These are phyloP conservation scores for Vitis labrusca DNA, from an alignment of 164 flowering plant species.

Conservation along the genomic window DNA sequence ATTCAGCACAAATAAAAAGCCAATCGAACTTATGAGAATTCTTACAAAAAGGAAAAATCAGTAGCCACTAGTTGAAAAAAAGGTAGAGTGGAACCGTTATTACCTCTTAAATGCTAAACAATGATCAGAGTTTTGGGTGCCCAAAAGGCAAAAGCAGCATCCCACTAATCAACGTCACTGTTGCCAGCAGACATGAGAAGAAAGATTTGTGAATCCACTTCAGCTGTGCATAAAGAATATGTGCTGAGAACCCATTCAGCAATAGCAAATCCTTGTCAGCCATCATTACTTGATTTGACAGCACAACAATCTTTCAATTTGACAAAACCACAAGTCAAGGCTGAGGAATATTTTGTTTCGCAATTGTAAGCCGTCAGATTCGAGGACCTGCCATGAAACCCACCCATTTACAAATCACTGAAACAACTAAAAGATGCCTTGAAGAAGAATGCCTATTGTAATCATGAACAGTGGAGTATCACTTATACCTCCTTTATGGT, in stretches of 20 bases:
- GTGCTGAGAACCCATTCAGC: conserved; percentile 3
- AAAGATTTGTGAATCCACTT: not conserved
- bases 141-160: not conserved
- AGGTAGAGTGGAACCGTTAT: not conserved
- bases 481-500: too few relatives aligned
- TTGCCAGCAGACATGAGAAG: not conserved
- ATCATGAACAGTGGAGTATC: too few relatives aligned
- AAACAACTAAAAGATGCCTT: not conserved
- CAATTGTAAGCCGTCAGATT: not conserved
- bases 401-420: not conserved
- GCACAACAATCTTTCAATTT: conserved; percentile 1
- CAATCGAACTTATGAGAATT: too few relatives aligned
- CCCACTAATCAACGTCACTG: not conserved
- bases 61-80: not conserved
- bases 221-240: not conserved
- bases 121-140: not conserved
- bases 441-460: too few relatives aligned
- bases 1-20: not conserved
- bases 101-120: not conserved
- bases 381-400: not conserved
- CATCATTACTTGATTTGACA: not conserved
- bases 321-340: not conserved
- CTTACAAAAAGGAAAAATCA: not conserved
- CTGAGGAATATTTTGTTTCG: not conserved
- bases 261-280: not conserved